These are phyloP conservation scores for Triticum monococcum DNA, from an alignment of 176 grass and related monocot genomes.

Conservation along the genomic window DNA sequence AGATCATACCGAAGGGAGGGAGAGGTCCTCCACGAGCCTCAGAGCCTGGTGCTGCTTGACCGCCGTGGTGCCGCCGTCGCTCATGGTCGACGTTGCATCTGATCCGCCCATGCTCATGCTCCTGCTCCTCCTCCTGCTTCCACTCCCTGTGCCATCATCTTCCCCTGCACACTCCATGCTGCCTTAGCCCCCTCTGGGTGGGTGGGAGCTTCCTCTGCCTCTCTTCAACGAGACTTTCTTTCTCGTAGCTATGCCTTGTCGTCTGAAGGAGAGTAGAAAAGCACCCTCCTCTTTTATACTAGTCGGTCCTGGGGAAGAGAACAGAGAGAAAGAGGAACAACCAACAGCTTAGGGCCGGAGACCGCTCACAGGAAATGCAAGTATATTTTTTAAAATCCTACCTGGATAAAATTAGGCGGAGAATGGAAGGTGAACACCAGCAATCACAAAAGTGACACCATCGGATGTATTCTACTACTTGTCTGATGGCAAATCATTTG, in stretches of 20 bases:
- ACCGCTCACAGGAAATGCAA: conserved; percentile 15
- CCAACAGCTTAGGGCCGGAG: conserved; percentile 12
- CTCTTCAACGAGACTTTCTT: background rate
- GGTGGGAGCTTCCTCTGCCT: background rate
- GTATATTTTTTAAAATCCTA: background rate
- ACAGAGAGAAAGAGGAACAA: background rate
- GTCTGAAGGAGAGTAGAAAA: conserved; percentile 13
- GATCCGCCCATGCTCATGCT: conserved; percentile 12
- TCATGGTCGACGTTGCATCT: conserved; percentile 22
- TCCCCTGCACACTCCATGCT: conserved; percentile 35
- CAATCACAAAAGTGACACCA: conserved; percentile 25
- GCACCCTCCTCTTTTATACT: conserved; percentile 31
- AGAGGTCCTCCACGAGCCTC: conserved; percentile 75
- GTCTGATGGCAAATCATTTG: conserved; percentile 17
- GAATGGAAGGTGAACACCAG: conserved; percentile 26
- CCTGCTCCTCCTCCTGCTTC: conserved; percentile 19
- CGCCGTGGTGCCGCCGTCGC: conserved; percentile 25
- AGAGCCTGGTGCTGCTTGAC: conserved; percentile 60
- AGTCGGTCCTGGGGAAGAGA: background rate
- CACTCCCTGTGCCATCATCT: conserved; percentile 17
- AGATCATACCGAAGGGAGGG: conserved; percentile 71
- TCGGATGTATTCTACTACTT: background rate
- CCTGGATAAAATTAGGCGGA: conserved; percentile 27
- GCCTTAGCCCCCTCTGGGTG: background rate
- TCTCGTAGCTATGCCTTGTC: background rate